Evolutionary conservation across 306 rosid species (phyloP).

Genomic region (Vigna angularis): DNA sequence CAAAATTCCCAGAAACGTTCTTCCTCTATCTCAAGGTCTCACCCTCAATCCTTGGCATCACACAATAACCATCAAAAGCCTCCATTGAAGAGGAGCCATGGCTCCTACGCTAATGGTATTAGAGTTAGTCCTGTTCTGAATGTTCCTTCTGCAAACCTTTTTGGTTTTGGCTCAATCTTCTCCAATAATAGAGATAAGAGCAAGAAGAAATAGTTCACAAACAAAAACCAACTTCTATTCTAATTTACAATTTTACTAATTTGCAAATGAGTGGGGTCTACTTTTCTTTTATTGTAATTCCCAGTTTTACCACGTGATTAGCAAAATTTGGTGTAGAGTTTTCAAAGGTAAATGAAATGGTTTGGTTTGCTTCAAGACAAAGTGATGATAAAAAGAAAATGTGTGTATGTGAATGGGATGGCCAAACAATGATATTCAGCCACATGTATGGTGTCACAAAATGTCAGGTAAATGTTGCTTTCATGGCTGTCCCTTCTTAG

Average conservation of each 20-base stretch:
- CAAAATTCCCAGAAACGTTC: constrained; percentile 54
- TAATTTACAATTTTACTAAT: constrained; percentile 41
- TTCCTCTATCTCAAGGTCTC: constrained; percentile 41
- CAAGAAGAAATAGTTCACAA: constrained; percentile 65
- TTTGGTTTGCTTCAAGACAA: constrained; percentile 43
- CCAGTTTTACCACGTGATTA: constrained; percentile 33
- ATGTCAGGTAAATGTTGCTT: constrained; percentile 65
- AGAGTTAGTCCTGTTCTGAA: constrained; percentile 72
- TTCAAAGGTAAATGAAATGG: constrained; percentile 42
- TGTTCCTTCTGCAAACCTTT: constrained; percentile 69
- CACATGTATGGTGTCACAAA: constrained; percentile 68
- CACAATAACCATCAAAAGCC: constrained; percentile 60
- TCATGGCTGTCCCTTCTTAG: constrained; percentile 60
- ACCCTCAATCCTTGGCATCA: constrained; percentile 39
- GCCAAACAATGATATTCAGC: constrained; percentile 51
- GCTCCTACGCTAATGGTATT: constrained; percentile 58
- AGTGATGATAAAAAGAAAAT: constrained; percentile 24
- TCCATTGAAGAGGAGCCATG: constrained; percentile 70
- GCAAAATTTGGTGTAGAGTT: constrained; percentile 45
- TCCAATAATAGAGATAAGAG: constrained; percentile 65
- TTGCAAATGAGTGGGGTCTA: constrained; percentile 46
- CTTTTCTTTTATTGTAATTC: constrained; percentile 22
- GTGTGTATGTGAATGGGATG: constrained; percentile 39
- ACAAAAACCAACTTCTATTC: neutral
- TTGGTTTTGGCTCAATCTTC: constrained; percentile 82